These are phyloP conservation scores for Kodamaea restingae DNA, from an alignment of 805 yeast species.

Conservation along the genomic window DNA sequence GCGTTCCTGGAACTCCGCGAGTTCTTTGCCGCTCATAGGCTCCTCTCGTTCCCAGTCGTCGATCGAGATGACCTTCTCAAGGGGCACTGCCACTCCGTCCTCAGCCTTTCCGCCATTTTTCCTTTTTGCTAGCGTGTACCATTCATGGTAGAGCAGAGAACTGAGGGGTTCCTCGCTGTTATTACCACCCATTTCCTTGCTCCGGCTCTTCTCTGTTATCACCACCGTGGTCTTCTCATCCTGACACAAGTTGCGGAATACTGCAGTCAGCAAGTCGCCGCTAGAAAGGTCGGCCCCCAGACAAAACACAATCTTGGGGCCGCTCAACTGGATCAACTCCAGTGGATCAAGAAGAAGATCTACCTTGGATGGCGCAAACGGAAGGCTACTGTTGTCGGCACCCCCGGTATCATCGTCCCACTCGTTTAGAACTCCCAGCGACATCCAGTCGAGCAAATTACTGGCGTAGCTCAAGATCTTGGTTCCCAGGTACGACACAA, in stretches of 20 bases:
- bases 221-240: conserved; percentile 67
- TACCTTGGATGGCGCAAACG: conserved; percentile 70
- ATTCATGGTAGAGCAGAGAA: conserved; percentile 46
- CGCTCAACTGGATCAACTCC: conserved; percentile 52
- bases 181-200: too few species aligned
- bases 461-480: conserved; percentile 77
- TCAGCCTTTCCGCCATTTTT: conserved; percentile 38
- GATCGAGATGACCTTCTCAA: conserved; percentile 41
- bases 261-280: conserved; percentile 59
- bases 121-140: conserved; percentile 43
- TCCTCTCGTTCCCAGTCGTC: conserved; percentile 46
- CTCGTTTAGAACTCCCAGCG: conserved; percentile 73
- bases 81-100: conserved; percentile 61
- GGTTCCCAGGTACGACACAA: conserved; percentile 75
- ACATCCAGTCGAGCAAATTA: conserved; percentile 95
- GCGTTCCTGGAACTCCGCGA: conserved; percentile 43
- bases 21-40: conserved; percentile 46
- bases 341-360: conserved; percentile 51
- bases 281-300: conserved; percentile 61
- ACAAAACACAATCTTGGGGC: conserved; percentile 78
- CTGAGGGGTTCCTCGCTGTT: conserved; percentile 25
- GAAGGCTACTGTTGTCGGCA: conserved; percentile 50
- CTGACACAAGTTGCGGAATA: conserved; percentile 51
- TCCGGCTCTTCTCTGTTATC: conserved; percentile 54
- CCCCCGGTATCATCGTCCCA: conserved; percentile 55